Conservation (phyloP, 2,329 filamentous ascomycete genomes). For the Lojkania enalia region DNA sequence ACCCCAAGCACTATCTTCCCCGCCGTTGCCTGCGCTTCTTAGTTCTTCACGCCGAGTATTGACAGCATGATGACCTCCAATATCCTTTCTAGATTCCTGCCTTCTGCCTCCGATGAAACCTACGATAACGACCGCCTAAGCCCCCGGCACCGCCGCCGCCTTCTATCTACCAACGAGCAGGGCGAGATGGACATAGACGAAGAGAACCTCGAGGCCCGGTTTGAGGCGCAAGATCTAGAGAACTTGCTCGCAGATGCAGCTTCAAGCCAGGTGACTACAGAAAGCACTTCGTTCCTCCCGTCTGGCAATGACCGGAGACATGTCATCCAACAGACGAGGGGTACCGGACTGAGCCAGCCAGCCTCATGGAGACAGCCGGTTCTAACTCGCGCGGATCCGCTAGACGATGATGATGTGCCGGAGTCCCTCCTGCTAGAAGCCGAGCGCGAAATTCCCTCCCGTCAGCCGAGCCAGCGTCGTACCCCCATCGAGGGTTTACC, state of each 20-base stretch:
- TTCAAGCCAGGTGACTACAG: conserved; percentile 52
- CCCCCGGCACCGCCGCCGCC: conserved; percentile 23
- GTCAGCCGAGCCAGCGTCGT: conserved; percentile 21
- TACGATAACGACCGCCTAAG: conserved; percentile 48
- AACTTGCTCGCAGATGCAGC: conserved; percentile 57
- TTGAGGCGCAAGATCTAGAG: conserved; percentile 61
- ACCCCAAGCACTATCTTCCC: conserved; percentile 21
- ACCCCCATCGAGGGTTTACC: conserved; percentile 33
- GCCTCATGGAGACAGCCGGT: conserved; percentile 43
- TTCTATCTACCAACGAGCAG: conserved; percentile 42
- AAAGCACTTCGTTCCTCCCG: conserved; percentile 45
- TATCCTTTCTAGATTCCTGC: conserved; percentile 57
- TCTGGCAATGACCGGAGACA: conserved; percentile 30
- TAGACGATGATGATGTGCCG: conserved; percentile 65
- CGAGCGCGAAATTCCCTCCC: conserved; percentile 39
- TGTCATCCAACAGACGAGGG: conserved; percentile 16
- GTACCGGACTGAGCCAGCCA: conserved; percentile 35
- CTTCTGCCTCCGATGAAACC: conserved; percentile 51
- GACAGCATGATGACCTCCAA: conserved; percentile 56
- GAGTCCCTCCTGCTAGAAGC: conserved; percentile 65
- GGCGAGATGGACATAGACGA: conserved; percentile 55
- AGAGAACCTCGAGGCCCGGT: conserved; percentile 54
- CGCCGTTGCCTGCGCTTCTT: conserved; percentile 28
- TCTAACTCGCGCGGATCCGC: conserved; percentile 19
- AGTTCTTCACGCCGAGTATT: conserved; percentile 6